Evolutionary conservation across 805 yeast species (phyloP), one percentile per base, ranked within the genome.

Genomic region (Zygosaccharomyces rouxii): DNA sequence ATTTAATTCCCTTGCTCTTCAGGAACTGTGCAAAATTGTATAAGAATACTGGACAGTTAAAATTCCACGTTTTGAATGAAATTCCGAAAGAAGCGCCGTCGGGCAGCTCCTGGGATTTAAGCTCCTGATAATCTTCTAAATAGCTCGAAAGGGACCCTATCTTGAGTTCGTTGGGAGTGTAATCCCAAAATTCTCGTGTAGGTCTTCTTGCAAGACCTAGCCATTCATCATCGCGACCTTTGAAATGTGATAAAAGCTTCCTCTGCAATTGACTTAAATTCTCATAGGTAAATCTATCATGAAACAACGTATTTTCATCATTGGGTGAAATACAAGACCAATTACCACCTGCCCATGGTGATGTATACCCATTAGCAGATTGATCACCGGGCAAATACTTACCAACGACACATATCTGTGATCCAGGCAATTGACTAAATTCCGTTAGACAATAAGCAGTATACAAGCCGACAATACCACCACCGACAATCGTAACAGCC

Each of bases 321-420:
- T 75, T 73, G 2, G 82, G 85, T 0, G 86, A 76, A 41, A 84
- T 82, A 52, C 78, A 71, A 2, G 81, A 75, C 58, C 79, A 79
- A 59, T 80, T 79, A 6, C 81, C 84, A 22, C 84, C 84, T 0
- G 95, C 95, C 78, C 84, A 84, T 0, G 95, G 95, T 0, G 90
- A 84, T 1, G 95, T 81, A 64, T 83, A 87, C 43, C 78, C 72
- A 9, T 21, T 16, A 49, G 78, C 78, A 3, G 89, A 80, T 54
- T 80, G 84, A 59, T 87, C 95, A 4, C 95, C 95, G 2, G 95
- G 95, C 33, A 83, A 64, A 56, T 75, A 77, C 58, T 84, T 78
- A 6, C 87, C 92, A 16, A 83, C 56, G 2, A 86, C 75, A 3
- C 78, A 72, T 52, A 87, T 76, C 5, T 76, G 66, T 1, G 60